Evolutionary conservation across 2,329 filamentous ascomycete genomes (phyloP), one percentile per base, ranked within the genome.

Genomic region (Diatrype stigma): DNA sequence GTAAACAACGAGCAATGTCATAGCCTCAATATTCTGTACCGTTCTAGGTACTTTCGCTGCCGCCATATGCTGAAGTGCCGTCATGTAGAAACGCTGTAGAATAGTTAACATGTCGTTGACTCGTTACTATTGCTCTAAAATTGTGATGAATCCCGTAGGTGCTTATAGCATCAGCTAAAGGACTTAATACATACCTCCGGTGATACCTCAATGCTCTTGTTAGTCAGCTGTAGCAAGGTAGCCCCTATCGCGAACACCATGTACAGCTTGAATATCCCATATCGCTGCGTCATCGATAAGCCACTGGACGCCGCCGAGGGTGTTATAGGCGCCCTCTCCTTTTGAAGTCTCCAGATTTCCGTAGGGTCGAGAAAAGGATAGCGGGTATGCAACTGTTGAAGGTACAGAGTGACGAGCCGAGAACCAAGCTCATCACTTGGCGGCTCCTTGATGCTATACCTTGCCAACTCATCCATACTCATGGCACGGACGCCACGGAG

Each of bases 181-280:
- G 26, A 30, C 37, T 5, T 38, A 55, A 47, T 30, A 30, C 26
- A 10, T 61, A 75, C 73, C 63, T 75, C 72, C 5, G 73, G 72
- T 12, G 67, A 56, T 6, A 59, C 64, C 3, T 63, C 57, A 4
- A 67, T 71, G 46, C 72, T 71, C 42, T 70, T 71, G 55, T 78
- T 74, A 2, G 71, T 78, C 16, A 78, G 54, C 26, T 73, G 71
- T 23, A 79, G 67, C 55, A 76, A 67, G 14, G 74, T 76, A 14
- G 76, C 72, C 0, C 75, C 75, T 53, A 79, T 79, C 3, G 75
- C 75, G 61, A 78, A 80, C 1, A 76, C 71, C 64, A 79, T 68
- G 54, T 78, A 78, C 16, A 79, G 60, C 55, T 77, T 77, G 59
- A 79, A 79, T 11, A 77, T 67, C 0, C 72, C 72, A 56, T 74